Percentiles rank a stretch among this genome's conserved stretches.
These are phyloP conservation scores for Bruguiera gymnorhiza DNA, from an alignment of 345 rosid species.

Conservation along the genomic window DNA sequence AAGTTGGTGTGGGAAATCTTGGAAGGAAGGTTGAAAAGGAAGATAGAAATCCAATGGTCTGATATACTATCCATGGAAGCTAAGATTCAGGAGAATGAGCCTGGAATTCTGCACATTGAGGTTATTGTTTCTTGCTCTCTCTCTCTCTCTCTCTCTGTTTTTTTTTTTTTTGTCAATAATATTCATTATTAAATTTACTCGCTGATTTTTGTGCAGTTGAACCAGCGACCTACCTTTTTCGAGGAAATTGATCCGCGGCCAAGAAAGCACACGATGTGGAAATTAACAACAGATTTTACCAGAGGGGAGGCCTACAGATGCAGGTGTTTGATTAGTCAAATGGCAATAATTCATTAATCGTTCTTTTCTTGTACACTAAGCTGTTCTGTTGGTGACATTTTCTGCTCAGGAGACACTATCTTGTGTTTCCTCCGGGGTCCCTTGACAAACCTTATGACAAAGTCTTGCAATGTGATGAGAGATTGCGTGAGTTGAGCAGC, in stretches of 20 bases:
- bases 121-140: slow-evolving; percentile 7
- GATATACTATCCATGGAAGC: slow-evolving; percentile 32
- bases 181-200: not conserved
- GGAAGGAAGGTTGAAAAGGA: slow-evolving; percentile 31
- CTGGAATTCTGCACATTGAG: slow-evolving; percentile 35
- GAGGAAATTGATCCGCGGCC: slow-evolving; percentile 40
- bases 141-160: not conserved
- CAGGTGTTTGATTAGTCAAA: slow-evolving; percentile 26
- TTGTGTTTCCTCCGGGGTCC: slow-evolving; percentile 38
- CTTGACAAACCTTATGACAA: slow-evolving; percentile 48
- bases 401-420: slow-evolving; percentile 48
- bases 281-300: slow-evolving; percentile 39
- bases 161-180: not conserved
- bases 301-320: slow-evolving; percentile 33
- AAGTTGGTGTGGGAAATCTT: slow-evolving; percentile 68
- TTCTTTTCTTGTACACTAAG: not conserved
- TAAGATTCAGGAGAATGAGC: slow-evolving; percentile 19
- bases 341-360: not conserved
- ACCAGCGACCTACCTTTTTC: slow-evolving; percentile 30
- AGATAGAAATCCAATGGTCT: slow-evolving; percentile 39
- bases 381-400: not conserved
- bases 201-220: slow-evolving; percentile 28
- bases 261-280: slow-evolving; percentile 48
- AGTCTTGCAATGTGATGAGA: slow-evolving; percentile 32
- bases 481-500: slow-evolving; percentile 28